Conservation (phyloP, 2,329 filamentous ascomycete species). For the Talaromyces sp. region DNA sequence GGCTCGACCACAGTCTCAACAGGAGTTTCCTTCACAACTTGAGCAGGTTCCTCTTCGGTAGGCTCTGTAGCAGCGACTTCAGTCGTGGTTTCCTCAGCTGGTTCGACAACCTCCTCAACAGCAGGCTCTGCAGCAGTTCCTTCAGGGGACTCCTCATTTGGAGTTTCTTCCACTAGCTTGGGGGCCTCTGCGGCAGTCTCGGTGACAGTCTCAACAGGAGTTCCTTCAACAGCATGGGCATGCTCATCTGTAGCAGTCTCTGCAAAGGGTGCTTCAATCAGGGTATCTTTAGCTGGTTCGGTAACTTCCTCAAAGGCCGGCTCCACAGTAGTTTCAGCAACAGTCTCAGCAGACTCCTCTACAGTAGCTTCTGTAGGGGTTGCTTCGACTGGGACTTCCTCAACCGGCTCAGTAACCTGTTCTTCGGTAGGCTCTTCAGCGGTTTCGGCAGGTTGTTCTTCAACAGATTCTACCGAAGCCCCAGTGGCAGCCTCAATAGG, state of each 20-base stretch:
- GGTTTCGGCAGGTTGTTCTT: background rate
- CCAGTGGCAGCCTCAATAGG: background rate
- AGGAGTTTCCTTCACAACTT: background rate
- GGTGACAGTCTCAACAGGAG: background rate
- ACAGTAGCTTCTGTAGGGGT: background rate
- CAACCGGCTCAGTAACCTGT: background rate
- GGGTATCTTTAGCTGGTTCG: background rate
- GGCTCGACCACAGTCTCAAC: background rate
- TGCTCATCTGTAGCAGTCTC: too few species aligned
- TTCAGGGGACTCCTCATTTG: too few species aligned
- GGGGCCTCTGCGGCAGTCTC: background rate
- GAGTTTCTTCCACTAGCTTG: background rate
- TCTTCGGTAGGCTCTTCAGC: background rate
- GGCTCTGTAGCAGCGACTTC: background rate
- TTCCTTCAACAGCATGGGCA: background rate
- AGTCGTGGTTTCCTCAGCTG: background rate
- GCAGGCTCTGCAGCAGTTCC: too few species aligned
- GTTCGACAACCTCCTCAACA: background rate
- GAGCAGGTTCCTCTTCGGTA: background rate
- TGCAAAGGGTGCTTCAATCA: too few species aligned
- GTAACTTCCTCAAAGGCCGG: background rate
- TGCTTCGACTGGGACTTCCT: background rate
- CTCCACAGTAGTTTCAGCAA: background rate
- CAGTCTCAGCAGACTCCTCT: background rate
- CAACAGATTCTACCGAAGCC: background rate